These are phyloP conservation scores for Picea abies DNA, from an alignment of 83 land plant species.

Conservation along the genomic window DNA sequence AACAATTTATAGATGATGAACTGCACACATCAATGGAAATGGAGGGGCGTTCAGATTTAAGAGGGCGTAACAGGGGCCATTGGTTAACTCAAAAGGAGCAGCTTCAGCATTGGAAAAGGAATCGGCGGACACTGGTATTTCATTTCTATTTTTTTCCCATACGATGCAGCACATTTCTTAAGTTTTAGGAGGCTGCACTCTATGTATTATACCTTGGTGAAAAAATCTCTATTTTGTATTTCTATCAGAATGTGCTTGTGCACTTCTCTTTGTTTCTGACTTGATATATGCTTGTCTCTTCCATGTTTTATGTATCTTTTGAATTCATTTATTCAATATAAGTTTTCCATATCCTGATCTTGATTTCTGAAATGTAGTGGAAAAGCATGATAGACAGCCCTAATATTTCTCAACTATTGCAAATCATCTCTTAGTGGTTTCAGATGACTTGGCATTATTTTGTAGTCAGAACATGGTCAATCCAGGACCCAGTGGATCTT, in stretches of 20 bases:
- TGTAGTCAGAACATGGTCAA: not conserved
- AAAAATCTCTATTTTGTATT: not conserved
- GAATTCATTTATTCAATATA: not conserved
- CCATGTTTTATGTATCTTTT: not conserved
- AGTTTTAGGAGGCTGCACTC: not conserved
- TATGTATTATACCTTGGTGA: not conserved
- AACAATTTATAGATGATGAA: conserved; percentile 40
- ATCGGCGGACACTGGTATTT: conserved; percentile 79
- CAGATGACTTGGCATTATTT: not conserved
- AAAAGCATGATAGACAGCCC: conserved; percentile 3
- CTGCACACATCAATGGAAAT: conserved; percentile 29
- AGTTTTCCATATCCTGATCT: not conserved
- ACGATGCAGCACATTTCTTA: not conserved
- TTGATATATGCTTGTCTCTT: not conserved
- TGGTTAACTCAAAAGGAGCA: conserved; percentile 77
- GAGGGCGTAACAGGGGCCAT: conserved; percentile 34
- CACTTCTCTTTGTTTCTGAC: not conserved
- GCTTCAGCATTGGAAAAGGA: conserved; percentile 80
- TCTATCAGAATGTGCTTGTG: not conserved
- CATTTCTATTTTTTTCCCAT: conserved; percentile 1
- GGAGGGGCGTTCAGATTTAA: conserved; percentile 33
- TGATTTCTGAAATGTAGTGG: not conserved
- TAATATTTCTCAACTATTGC: not conserved
- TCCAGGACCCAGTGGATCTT: not conserved
- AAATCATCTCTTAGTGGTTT: not conserved